phyloP scores from a whole-genome alignment of 257 asterid species.

The Anisodus tanguticus region DNA sequence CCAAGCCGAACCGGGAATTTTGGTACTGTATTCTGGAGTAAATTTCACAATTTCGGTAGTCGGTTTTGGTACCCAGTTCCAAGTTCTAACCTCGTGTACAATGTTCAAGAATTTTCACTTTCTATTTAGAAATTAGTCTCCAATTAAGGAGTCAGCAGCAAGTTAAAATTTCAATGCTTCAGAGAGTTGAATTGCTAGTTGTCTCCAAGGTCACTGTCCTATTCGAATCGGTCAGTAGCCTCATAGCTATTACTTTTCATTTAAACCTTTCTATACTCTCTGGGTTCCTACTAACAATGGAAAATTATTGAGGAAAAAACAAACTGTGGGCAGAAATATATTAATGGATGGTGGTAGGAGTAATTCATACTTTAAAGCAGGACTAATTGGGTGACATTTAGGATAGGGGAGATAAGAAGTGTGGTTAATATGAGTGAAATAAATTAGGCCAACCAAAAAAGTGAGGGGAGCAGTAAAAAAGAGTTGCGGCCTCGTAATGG shows the following conservation, averaged over 20 bases:
- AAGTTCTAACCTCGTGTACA: too few species aligned
- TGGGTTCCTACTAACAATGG: neutral
- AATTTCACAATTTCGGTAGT: too few species aligned
- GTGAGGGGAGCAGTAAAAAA: neutral
- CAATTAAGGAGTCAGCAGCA: too few species aligned
- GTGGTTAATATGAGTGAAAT: constrained; percentile 26
- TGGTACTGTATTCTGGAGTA: too few species aligned
- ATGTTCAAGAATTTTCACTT: too few species aligned
- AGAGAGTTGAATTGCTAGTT: too few species aligned
- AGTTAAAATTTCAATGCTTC: too few species aligned
- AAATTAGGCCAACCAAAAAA: constrained; percentile 2
- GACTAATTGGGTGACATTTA: constrained; percentile 2
- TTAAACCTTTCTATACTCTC: constrained; percentile 30
- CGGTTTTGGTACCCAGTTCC: too few species aligned
- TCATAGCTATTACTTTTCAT: neutral
- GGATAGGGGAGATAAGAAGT: neutral
- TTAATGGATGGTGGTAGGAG: constrained; percentile 38
- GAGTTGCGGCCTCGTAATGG: neutral
- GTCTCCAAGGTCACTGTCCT: too few species aligned
- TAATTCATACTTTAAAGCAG: constrained; percentile 22
- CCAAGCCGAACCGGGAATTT: too few species aligned
- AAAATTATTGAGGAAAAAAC: too few species aligned
- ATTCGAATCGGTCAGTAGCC: neutral
- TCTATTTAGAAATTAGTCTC: too few species aligned
- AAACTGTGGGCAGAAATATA: neutral